phyloP scores from a whole-genome alignment of 106 monocot genomes.

The Iris macrosiphon region DNA sequence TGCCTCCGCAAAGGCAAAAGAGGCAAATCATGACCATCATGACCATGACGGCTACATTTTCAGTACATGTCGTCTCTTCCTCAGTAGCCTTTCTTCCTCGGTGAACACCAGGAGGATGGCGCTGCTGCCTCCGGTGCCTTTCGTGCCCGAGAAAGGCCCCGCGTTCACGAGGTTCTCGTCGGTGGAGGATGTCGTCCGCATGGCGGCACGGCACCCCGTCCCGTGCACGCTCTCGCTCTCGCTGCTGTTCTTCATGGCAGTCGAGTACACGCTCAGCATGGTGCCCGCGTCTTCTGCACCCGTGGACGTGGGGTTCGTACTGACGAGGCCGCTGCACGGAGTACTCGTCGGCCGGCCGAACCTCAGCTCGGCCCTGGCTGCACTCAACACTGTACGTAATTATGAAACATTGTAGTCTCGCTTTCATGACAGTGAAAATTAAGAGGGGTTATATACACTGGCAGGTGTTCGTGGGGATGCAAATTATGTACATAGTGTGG shows the following conservation, averaged over 20 bases:
- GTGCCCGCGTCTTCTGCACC: conserved; percentile 57
- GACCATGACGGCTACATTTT: too few species aligned
- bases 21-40: too few species aligned
- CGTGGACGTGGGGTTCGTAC: conserved; percentile 64
- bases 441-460: too few species aligned
- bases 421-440: too few species aligned
- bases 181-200: not conserved
- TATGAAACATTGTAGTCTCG: too few species aligned
- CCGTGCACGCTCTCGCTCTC: conserved; percentile 28
- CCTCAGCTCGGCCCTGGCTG: conserved; percentile 78
- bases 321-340: conserved; percentile 39
- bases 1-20: too few species aligned
- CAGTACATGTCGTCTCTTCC: too few species aligned
- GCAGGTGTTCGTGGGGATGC: conserved; percentile 88
- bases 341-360: conserved; percentile 31
- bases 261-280: conserved; percentile 89
- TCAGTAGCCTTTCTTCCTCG: too few species aligned
- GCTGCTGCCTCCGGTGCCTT: too few species aligned
- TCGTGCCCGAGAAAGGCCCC: too few species aligned
- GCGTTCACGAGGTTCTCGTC: conserved; percentile 9
- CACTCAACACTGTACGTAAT: conserved; percentile 70
- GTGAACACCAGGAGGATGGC: too few species aligned
- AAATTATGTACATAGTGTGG: conserved; percentile 72
- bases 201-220: conserved; percentile 30
- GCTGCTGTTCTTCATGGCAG: conserved; percentile 76